Evolutionary conservation across 208 protist genomes (phyloP).

Genomic region (Spongospora subterranea): DNA sequence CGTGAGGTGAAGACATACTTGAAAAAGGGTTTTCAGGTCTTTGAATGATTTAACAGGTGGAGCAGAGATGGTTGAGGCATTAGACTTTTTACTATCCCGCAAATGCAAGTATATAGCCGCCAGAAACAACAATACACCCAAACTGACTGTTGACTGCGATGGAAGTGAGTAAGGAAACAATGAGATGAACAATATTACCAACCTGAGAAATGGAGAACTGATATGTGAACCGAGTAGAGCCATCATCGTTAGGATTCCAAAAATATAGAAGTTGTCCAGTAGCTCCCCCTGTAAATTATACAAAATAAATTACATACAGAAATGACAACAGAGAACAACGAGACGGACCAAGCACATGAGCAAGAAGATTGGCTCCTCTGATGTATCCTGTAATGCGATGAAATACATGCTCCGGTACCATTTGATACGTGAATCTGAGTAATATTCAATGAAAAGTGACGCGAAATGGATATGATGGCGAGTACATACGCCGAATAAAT

Average conservation of each 20-base stretch:
- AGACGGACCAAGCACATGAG: slow-evolving; percentile 31
- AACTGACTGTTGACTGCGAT: neutral
- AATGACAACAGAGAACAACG: neutral
- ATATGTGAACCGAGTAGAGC: too few species aligned
- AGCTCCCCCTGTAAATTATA: too few species aligned
- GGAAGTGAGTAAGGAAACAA: neutral
- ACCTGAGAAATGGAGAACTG: slow-evolving; percentile 15
- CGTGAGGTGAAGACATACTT: neutral
- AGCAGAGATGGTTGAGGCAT: neutral
- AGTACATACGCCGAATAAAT: slow-evolving; percentile 46
- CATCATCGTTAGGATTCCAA: too few species aligned
- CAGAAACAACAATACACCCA: neutral
- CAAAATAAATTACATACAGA: neutral
- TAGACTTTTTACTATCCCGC: neutral
- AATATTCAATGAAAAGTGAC: neutral
- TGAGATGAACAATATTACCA: neutral
- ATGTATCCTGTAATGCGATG: slow-evolving; percentile 25
- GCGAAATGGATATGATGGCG: neutral
- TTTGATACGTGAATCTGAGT: slow-evolving; percentile 23
- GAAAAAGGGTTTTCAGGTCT: neutral
- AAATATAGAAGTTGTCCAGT: too few species aligned
- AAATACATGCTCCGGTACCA: slow-evolving; percentile 33
- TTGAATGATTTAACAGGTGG: neutral
- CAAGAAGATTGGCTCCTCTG: neutral
- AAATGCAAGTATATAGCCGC: neutral